Percentiles rank a stretch among this genome's conserved stretches.
Evolutionary conservation across 768 basidiomycete species (phyloP).

Genomic region (Saitozyma podzolica): DNA sequence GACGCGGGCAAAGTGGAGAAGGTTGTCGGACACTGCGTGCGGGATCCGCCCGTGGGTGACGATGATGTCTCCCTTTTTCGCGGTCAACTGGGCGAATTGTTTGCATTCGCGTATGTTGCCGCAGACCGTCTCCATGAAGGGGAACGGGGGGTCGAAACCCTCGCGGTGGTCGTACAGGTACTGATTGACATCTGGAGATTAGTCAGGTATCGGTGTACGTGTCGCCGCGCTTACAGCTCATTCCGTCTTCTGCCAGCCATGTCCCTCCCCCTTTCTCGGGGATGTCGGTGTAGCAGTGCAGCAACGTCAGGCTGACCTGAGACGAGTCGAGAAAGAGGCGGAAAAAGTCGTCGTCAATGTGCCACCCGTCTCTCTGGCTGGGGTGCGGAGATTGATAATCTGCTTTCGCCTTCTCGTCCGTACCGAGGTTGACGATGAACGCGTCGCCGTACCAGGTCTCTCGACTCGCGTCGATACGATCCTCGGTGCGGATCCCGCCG

Average conservation of each 20-base stretch:
- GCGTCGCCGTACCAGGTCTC: conserved; percentile 25
- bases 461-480: conserved; percentile 20
- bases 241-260: conserved; percentile 25
- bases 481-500: conserved; percentile 6
- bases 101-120: conserved; percentile 9
- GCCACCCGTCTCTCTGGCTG: conserved; percentile 53
- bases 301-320: conserved; percentile 21
- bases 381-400: neutral
- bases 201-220: neutral
- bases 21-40: conserved; percentile 17
- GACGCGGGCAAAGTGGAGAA: conserved; percentile 22
- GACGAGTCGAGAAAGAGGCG: conserved; percentile 1
- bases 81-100: conserved; percentile 15
- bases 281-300: conserved; percentile 33
- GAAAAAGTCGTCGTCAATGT: neutral
- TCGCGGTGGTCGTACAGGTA: conserved; percentile 24
- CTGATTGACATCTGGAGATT: conserved; percentile 5
- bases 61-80: conserved; percentile 25
- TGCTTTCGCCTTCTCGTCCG: conserved; percentile 13
- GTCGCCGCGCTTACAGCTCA: conserved; percentile 4
- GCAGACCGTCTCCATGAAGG: conserved; percentile 1
- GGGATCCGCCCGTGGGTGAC: conserved; percentile 16
- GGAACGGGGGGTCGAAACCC: conserved; percentile 24
- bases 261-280: conserved; percentile 22
- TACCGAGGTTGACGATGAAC: conserved; percentile 30